These are phyloP conservation scores for Nicotiana paniculata DNA, from an alignment of 257 asterid genomes.

Conservation along the genomic window DNA sequence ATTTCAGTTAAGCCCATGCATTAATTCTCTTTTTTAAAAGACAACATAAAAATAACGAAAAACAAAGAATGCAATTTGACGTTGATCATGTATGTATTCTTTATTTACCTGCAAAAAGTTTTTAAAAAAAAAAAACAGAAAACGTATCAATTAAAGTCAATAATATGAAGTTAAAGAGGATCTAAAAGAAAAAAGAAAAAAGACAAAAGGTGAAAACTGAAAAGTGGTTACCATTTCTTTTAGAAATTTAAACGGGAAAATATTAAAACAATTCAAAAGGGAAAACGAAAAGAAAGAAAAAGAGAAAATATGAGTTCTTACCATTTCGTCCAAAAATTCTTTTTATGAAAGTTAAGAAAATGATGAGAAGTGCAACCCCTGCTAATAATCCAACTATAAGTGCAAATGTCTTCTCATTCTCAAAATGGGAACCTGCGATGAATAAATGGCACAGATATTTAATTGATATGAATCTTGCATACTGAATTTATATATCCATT, in stretches of 20 bases:
- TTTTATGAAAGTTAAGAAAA: slow-evolving; percentile 67
- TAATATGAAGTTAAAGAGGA: neutral
- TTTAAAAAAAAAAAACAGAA: neutral
- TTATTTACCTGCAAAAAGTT: slow-evolving; percentile 72
- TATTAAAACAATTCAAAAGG: neutral
- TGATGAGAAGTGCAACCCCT: slow-evolving; percentile 67
- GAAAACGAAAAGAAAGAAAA: neutral
- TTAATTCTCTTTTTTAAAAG: neutral
- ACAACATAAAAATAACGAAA: slow-evolving; percentile 6
- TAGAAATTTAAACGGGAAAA: neutral
- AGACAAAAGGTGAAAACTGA: no score
- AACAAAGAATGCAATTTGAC: slow-evolving; percentile 23
- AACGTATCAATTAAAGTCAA: neutral
- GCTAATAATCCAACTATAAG: slow-evolving; percentile 75
- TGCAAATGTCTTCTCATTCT: slow-evolving; percentile 82
- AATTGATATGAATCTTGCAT: no score
- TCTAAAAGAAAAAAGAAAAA: neutral
- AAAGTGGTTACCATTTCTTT: no score
- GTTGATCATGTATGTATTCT: slow-evolving; percentile 26
- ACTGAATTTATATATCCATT: no score
- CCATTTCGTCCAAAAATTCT: slow-evolving; percentile 53
- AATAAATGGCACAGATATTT: neutral
- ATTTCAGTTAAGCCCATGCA: neutral
- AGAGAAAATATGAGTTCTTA: slow-evolving; percentile 4
- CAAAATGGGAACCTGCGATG: slow-evolving; percentile 42